These are phyloP conservation scores for Saccharomyces mikatae DNA, from an alignment of 805 yeast genomes.

Conservation along the genomic window DNA sequence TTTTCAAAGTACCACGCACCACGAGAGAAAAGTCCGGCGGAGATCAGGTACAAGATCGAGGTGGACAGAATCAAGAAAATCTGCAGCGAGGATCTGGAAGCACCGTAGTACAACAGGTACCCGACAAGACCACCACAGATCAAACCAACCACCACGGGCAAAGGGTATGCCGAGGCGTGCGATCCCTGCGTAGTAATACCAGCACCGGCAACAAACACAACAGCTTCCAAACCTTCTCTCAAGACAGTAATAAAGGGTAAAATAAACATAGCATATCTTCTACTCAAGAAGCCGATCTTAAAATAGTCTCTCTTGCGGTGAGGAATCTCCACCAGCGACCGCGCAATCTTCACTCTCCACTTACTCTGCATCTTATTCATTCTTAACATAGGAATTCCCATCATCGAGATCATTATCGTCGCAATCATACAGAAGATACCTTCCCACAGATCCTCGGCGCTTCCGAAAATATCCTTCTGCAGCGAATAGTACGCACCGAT, in stretches of 20 bases:
- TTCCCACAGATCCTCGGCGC: conserved; percentile 93
- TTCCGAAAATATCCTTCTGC: conserved; percentile 75
- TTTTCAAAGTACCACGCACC: conserved; percentile 85
- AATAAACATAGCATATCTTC: conserved; percentile 80
- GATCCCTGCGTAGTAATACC: conserved; percentile 52
- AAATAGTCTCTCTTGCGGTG: conserved; percentile 42
- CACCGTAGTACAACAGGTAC: conserved; percentile 65
- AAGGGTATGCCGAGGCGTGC: conserved; percentile 72
- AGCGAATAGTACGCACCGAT: conserved; percentile 86
- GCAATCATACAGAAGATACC: conserved; percentile 91
- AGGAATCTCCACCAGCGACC: conserved; percentile 61
- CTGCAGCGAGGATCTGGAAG: conserved; percentile 76
- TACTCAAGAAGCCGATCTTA: conserved; percentile 45
- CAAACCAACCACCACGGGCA: conserved; percentile 86
- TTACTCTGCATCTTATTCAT: conserved; percentile 93
- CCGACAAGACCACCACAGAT: conserved; percentile 74
- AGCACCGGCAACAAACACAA: conserved; percentile 93
- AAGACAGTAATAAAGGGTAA: conserved; percentile 85
- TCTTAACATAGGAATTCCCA: conserved; percentile 96
- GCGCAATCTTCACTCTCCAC: conserved; percentile 93
- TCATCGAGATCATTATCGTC: conserved; percentile 74
- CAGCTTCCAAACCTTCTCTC: conserved; percentile 96
- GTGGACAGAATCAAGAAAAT: conserved; percentile 82
- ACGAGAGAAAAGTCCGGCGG: conserved; percentile 90
- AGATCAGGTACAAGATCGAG: conserved; percentile 76